These are phyloP conservation scores for Stromatinia cepivora DNA, from an alignment of 2,329 filamentous ascomycete genomes.

Conservation along the genomic window DNA sequence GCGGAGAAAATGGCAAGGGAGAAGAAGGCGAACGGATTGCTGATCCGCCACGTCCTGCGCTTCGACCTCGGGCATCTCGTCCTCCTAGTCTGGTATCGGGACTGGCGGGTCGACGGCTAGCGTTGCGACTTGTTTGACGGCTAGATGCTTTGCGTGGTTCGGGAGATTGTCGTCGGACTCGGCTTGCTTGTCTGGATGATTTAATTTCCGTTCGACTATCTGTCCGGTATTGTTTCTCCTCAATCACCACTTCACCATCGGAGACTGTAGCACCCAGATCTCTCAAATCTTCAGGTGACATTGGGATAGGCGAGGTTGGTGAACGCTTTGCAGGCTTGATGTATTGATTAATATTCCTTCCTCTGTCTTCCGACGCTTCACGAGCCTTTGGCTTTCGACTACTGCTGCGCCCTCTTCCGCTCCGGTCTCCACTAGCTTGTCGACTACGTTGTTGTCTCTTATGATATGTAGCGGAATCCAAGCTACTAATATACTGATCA, in stretches of 20 bases:
- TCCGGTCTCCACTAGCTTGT: conserved; percentile 47
- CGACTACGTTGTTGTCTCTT: conserved; percentile 52
- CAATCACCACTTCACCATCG: conserved; percentile 37
- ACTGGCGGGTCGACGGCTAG: conserved; percentile 43
- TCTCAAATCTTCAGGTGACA: conserved; percentile 85
- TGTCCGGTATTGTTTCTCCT: conserved; percentile 32
- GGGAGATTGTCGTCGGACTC: conserved; percentile 36
- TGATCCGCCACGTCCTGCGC: conserved; percentile 59
- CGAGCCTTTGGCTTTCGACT: conserved; percentile 53
- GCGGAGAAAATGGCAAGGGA: conserved; percentile 70
- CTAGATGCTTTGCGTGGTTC: conserved; percentile 40
- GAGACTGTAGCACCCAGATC: conserved; percentile 51
- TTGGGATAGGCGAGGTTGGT: conserved; percentile 87
- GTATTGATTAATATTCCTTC: conserved; percentile 57
- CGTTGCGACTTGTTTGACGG: conserved; percentile 43
- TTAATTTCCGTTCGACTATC: conserved; percentile 39
- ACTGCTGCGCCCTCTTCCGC: conserved; percentile 47
- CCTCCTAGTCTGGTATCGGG: conserved; percentile 38
- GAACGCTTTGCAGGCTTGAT: conserved; percentile 80
- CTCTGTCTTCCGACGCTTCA: conserved; percentile 69
- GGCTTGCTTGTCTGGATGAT: conserved; percentile 42
- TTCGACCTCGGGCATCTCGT: conserved; percentile 58
- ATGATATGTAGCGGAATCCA: conserved; percentile 73
- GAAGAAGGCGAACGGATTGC: conserved; percentile 72
- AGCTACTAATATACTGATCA: conserved; percentile 82